Evolutionary conservation across 495 filamentous ascomycete species (phyloP).

Genomic region (Durotheca rogersii): DNA sequence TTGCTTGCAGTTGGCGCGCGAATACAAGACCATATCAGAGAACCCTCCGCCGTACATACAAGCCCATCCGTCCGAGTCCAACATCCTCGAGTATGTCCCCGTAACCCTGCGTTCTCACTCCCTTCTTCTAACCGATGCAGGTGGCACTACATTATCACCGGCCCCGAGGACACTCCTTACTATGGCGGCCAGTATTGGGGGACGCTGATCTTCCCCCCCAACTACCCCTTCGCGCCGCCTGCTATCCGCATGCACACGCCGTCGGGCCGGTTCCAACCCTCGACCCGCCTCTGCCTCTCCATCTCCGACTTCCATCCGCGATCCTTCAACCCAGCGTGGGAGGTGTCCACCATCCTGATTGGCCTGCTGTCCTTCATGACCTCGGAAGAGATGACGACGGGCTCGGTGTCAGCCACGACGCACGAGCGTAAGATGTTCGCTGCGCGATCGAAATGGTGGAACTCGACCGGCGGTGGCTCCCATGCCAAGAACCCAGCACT

Average conservation of each 20-base stretch:
- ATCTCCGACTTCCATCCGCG: slow-evolving; percentile 97
- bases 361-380: slow-evolving; percentile 97
- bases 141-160: slow-evolving; percentile 98
- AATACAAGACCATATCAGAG: slow-evolving; percentile 89
- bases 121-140: slow-evolving; percentile 41
- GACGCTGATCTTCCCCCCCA: slow-evolving; percentile 88
- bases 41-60: slow-evolving; percentile 92
- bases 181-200: slow-evolving; percentile 98
- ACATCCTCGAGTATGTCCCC: slow-evolving; percentile 80
- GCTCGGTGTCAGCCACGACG: slow-evolving; percentile 77
- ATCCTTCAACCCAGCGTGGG: slow-evolving; percentile 99
- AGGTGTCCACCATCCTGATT: slow-evolving; percentile 93
- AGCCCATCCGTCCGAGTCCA: slow-evolving; percentile 89
- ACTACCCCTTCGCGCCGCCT: slow-evolving; percentile 96
- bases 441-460: slow-evolving; percentile 88
- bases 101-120: background rate
- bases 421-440: slow-evolving; percentile 78
- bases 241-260: slow-evolving; percentile 99
- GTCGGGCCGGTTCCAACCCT: slow-evolving; percentile 90
- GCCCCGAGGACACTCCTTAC: slow-evolving; percentile 92
- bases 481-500: slow-evolving; percentile 48
- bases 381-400: slow-evolving; percentile 97
- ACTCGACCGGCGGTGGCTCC: slow-evolving; percentile 90
- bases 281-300: slow-evolving; percentile 85
- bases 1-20: slow-evolving; percentile 71